Base-by-base conservation (phyloP, 495 filamentous ascomycete genomes). In the Delitschia confertaspora region DNA sequence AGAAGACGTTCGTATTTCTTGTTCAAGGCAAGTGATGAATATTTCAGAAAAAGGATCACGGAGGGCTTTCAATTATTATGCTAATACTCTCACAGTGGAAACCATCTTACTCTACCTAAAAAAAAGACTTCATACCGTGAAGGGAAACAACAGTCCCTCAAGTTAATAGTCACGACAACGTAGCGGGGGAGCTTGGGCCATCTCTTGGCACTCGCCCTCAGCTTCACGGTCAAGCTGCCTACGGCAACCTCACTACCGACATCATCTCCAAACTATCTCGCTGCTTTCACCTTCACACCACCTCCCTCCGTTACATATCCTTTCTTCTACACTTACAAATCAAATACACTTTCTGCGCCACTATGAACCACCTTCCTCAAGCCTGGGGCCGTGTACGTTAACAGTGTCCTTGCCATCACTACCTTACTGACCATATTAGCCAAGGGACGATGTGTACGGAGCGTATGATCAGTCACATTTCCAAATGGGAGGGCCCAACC, bases 281-380 rank as follows among this genome's bases (percentile, higher is more conserved):
- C 30, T 17, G 30, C 26, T 22, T 24, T 32, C 5, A 40, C 14
- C 33, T 24, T 13, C 21, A 10, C 25, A 16, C 26, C 27, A 20
- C 23, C 18, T 24, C 33, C 18, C 16, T 13, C 33, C 5, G 32
- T 21, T 31, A 5, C 18, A 17, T 17, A 18, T 3, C 29, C 8
- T 35, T 11, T n/a, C 13, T 7, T 13, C 32, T 32, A 20, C 21
- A 25, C 10, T 27, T 13, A 16, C 39, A 27, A 16, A n/a, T 24
- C 30, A 4, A 5, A 9, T 4, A 20, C 30, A 22, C 32, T 23
- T 20, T 13, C 26, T 1, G 19, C 39, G 9, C 7, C 47, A 55
- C 20, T 44, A 96, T 96, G 89, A 88, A 95, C 65, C 89, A 96
- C 68, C 76, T 85, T 61, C 89, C 89, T 46, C 84, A 93, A 78